These are phyloP conservation scores for Selaginella moellendorffii DNA, from an alignment of 75 land plant species.

Conservation along the genomic window DNA sequence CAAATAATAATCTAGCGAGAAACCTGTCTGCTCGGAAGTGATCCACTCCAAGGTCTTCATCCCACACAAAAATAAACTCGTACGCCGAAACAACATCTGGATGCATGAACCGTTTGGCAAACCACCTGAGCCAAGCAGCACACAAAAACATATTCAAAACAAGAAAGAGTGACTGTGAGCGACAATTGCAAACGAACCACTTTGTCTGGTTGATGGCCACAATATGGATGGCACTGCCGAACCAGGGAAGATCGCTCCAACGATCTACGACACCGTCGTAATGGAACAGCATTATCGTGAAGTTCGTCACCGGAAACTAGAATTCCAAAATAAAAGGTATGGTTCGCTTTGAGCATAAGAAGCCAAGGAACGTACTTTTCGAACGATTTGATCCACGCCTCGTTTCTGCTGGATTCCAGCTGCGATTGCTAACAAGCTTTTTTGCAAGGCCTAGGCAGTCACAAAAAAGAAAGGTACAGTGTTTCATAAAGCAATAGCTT, in stretches of 20 bases:
- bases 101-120: constrained; percentile 31
- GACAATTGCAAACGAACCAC: constrained; percentile 30
- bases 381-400: constrained; percentile 52
- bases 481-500: background rate
- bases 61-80: constrained; percentile 40
- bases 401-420: constrained; percentile 84
- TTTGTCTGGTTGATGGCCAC: constrained; percentile 69
- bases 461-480: background rate
- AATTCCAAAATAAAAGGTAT: background rate
- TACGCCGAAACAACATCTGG: constrained; percentile 29
- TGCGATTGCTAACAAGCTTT: constrained; percentile 57
- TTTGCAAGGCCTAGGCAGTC: background rate
- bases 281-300: constrained; percentile 76
- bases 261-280: constrained; percentile 67
- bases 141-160: background rate
- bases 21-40: constrained; percentile 23
- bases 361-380: constrained; percentile 32
- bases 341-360: background rate
- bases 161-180: background rate
- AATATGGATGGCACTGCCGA: constrained; percentile 41
- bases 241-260: constrained; percentile 64
- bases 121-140: constrained; percentile 27
- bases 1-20: too few species aligned
- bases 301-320: constrained; percentile 57
- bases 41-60: constrained; percentile 33